Conservation (phyloP, 768 basidiomycete species). For the Tremella mesenterica region DNA sequence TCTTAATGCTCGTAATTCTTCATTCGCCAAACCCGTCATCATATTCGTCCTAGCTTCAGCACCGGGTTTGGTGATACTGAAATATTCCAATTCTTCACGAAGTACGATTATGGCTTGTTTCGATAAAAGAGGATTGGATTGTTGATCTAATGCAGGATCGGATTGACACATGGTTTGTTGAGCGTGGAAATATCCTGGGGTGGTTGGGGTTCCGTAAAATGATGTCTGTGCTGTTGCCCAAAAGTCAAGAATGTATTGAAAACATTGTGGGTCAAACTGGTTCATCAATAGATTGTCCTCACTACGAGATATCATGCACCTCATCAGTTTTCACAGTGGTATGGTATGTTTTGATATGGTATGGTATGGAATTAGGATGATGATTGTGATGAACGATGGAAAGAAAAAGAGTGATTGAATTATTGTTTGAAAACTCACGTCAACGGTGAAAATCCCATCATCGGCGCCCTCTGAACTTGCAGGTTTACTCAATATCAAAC, state of each 20-base stretch:
- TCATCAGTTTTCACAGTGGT: too few relatives aligned
- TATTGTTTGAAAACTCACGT: constrained; percentile 75
- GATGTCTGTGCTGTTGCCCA: constrained; percentile 76
- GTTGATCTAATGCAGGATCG: constrained; percentile 8
- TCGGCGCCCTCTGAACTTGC: constrained; percentile 57
- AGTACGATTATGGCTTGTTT: constrained; percentile 99
- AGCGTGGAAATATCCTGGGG: constrained; percentile 58
- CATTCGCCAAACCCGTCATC: constrained; percentile 50
- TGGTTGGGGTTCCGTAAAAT: constrained; percentile 74
- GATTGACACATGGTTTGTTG: constrained; percentile 49
- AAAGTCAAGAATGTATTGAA: constrained; percentile 85
- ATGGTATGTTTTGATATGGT: too few relatives aligned
- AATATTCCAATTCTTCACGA: constrained; percentile 96
- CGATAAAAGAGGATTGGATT: constrained; percentile 78
- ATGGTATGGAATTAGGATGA: too few relatives aligned
- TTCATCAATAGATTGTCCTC: too few relatives aligned
- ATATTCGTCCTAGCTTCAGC: constrained; percentile 15
- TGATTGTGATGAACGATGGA: too few relatives aligned
- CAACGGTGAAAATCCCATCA: constrained; percentile 91
- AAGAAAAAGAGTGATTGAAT: too few relatives aligned
- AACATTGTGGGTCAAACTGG: constrained; percentile 96
- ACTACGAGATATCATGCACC: too few relatives aligned
- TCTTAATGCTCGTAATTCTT: constrained; percentile 68
- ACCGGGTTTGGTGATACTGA: constrained; percentile 63
- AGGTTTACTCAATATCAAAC: constrained; percentile 82